These are phyloP conservation scores for Irpex rosettiformis DNA, from an alignment of 1,284 basidiomycete species.

Conservation along the genomic window DNA sequence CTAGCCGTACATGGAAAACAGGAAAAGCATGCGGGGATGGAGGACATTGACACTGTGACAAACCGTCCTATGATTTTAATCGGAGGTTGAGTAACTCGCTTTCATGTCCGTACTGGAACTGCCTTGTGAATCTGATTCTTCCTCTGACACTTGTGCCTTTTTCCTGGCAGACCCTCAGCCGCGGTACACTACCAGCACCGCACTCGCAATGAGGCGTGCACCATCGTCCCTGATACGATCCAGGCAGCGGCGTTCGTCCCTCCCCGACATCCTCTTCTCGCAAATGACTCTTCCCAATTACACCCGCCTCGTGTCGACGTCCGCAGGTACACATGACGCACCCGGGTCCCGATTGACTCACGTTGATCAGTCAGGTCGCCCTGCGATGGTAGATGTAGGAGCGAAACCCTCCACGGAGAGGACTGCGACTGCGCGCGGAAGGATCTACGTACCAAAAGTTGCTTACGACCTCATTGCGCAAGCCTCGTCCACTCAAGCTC, in stretches of 20 bases:
- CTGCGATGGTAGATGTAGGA: constrained; percentile 80
- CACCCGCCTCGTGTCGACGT: constrained; percentile 2
- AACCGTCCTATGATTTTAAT: constrained; percentile 91
- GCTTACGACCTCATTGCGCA: constrained; percentile 63
- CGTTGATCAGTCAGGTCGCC: constrained; percentile 61
- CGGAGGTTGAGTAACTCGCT: constrained; percentile 68
- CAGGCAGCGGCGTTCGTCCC: not conserved
- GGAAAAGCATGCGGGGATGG: constrained; percentile 84
- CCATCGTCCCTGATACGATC: not conserved
- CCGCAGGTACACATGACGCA: not conserved
- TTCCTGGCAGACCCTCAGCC: constrained; percentile 5
- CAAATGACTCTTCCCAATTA: not conserved
- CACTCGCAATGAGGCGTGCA: not conserved
- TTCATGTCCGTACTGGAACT: constrained; percentile 21
- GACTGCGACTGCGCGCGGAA: constrained; percentile 72
- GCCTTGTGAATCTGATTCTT: constrained; percentile 13
- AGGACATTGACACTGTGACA: constrained; percentile 68
- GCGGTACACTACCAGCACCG: not conserved
- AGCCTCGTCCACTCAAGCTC: constrained; percentile 27
- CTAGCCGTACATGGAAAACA: constrained; percentile 72
- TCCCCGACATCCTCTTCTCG: not conserved
- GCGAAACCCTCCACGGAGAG: constrained; percentile 64
- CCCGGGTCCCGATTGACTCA: constrained; percentile 53
- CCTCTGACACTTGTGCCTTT: not conserved
- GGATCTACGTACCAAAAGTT: constrained; percentile 64